Evolutionary conservation across 495 filamentous ascomycete genomes (phyloP), one percentile per base, ranked within the genome.

Genomic region (Daldinia concentrica): DNA sequence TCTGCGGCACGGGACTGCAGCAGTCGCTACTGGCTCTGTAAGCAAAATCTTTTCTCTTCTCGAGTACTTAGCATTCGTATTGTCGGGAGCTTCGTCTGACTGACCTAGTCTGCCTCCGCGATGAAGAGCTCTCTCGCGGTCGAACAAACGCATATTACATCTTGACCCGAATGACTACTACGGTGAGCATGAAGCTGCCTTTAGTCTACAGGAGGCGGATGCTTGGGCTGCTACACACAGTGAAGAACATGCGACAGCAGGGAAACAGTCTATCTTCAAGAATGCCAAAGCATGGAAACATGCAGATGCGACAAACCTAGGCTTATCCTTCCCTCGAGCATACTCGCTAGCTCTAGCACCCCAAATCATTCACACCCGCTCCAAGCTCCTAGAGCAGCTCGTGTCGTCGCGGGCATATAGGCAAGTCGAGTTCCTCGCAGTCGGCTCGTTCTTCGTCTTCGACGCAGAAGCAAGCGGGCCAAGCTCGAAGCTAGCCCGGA

Each of bases 1-100:
- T 99, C 69, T 86, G 88, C 68, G 96, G 96, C 69, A 99, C 95
- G 57, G 95, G 93, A 55, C 79, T 98, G 69, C 86, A 89, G 72
- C 92, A 97, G 79, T 98, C 94, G 50, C 89, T 99, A 60, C 87
- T 99, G 70, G 95, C 95, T 68, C 84, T 97, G 95, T 99, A 87
- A 85, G 92, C 83, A 51, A 62, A 26, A 50, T 61, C 59, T 58
- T 58, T 36, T 54, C 57, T 29, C 64, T 65, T n/a, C 37, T 26
- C 19, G 30, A 58, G 12, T 24, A n/a, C n/a, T n/a, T n/a, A 43
- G 27, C 45, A 55, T 54, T 19, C 17, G 43, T 48, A 24, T 19
- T 59, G 19, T 50, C 55, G 43, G 62, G 50, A 67, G 43, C 68
- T 77, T 76, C 75, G 70, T 85, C 90, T 91, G 87, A 92, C 86